These are phyloP conservation scores for Talaromyces sp. DNA, from an alignment of 2,329 filamentous ascomycete genomes.

Conservation along the genomic window DNA sequence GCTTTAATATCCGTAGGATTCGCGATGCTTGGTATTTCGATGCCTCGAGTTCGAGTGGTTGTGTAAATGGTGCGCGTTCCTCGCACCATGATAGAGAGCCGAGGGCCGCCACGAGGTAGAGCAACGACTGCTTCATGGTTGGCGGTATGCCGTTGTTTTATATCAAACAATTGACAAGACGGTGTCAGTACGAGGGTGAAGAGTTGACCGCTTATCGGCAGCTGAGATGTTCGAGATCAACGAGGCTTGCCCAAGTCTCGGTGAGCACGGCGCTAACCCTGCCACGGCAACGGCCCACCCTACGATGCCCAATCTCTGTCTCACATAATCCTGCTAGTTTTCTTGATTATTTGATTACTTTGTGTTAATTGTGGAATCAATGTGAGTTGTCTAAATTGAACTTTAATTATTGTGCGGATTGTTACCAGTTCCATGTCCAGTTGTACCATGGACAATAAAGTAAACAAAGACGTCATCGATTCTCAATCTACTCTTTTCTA, in stretches of 20 bases:
- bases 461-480: neutral
- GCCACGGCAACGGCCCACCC: constrained; percentile 11
- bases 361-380: neutral
- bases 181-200: neutral
- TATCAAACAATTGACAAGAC: neutral
- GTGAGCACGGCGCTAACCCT: constrained; percentile 1
- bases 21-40: neutral
- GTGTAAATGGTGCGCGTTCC: constrained; percentile 25
- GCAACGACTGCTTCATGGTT: constrained; percentile 30
- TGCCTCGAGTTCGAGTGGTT: constrained; percentile 15
- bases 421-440: neutral
- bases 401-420: neutral
- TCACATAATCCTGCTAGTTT: neutral
- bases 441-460: neutral
- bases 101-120: constrained; percentile 27
- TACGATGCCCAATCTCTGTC: neutral
- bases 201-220: neutral
- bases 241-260: neutral
- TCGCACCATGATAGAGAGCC: constrained; percentile 24
- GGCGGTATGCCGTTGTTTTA: neutral
- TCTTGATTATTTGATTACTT: neutral
- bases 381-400: neutral
- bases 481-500: no score
- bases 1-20: constrained; percentile 27
- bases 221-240: neutral